phyloP scores from a whole-genome alignment of 2,329 filamentous ascomycete species.

The Colletotrichum filicis region DNA sequence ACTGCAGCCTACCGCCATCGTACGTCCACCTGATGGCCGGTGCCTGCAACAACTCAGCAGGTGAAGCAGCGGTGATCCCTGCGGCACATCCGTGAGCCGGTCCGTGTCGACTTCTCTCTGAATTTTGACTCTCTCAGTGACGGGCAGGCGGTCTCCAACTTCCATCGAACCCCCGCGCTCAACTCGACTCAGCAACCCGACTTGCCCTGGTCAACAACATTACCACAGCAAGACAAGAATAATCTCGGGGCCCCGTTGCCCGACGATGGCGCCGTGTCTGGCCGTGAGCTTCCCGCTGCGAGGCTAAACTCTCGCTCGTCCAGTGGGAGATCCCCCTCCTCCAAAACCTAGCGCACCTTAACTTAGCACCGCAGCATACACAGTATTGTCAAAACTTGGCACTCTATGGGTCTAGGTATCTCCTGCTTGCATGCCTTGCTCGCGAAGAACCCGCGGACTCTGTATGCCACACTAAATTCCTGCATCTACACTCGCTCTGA shows the following conservation, averaged over 20 bases:
- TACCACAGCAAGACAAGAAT: not conserved
- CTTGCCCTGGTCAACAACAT: not conserved
- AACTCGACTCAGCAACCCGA: constrained; percentile 11
- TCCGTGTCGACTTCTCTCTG: not conserved
- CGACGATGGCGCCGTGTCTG: constrained; percentile 7
- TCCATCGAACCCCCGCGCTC: not conserved
- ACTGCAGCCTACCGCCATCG: not conserved
- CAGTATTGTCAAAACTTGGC: not conserved
- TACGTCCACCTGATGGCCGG: not conserved
- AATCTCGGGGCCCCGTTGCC: constrained; percentile 12
- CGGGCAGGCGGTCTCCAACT: not conserved
- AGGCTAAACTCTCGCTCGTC: constrained; percentile 26
- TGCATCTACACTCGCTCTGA: constrained; percentile 3
- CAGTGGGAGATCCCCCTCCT: constrained; percentile 21
- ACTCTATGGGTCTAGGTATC: not conserved
- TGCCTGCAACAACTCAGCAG: not conserved
- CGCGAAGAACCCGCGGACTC: not conserved
- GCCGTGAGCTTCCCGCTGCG: constrained; percentile 26
- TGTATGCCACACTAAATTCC: constrained; percentile 9
- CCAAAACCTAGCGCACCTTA: not conserved
- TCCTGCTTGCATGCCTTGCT: not conserved
- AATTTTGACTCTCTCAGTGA: not conserved
- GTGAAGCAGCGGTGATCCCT: constrained; percentile 13
- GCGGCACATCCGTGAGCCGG: constrained; percentile 16
- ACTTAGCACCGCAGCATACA: not conserved